phyloP scores from a whole-genome alignment of 2,329 filamentous ascomycete genomes.

The Ascochyta koolunga region DNA sequence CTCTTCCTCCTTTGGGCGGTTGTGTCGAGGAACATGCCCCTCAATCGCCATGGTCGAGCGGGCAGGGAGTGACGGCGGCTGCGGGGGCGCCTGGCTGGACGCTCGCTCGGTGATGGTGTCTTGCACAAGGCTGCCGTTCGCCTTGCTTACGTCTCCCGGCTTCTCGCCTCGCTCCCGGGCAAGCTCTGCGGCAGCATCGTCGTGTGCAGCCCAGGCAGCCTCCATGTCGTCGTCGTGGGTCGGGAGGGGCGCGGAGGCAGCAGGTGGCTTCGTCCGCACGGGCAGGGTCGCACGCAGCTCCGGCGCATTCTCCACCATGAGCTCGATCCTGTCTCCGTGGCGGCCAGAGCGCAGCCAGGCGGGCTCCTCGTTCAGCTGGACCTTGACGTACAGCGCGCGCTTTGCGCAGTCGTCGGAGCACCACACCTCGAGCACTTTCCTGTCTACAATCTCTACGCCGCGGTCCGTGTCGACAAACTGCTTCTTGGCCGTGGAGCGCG shows the following conservation, averaged over 20 bases:
- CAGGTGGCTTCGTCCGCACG: constrained; percentile 32
- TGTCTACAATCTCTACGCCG: constrained; percentile 69
- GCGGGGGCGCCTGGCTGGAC: constrained; percentile 27
- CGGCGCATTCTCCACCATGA: constrained; percentile 47
- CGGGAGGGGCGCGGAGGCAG: constrained; percentile 8
- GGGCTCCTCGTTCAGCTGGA: constrained; percentile 84
- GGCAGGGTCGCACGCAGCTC: constrained; percentile 37
- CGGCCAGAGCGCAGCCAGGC: constrained; percentile 77
- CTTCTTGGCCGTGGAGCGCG: constrained; percentile 56
- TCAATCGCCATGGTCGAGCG: constrained; percentile 47
- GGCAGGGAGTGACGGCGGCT: constrained; percentile 32
- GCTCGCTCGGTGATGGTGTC: constrained; percentile 40
- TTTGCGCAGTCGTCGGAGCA: constrained; percentile 81
- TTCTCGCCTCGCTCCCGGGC: constrained; percentile 54
- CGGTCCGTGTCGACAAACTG: constrained; percentile 70
- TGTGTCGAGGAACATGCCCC: constrained; percentile 43
- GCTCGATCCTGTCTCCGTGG: constrained; percentile 45
- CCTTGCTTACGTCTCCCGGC: constrained; percentile 36
- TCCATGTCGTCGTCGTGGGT: constrained; percentile 40
- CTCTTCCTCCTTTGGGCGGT: constrained; percentile 21
- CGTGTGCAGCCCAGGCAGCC: constrained; percentile 42
- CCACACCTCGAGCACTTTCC: constrained; percentile 80
- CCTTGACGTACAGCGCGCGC: constrained; percentile 82
- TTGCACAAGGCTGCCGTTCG: constrained; percentile 40
- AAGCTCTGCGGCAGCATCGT: constrained; percentile 47